Conservation (phyloP, 805 yeast genomes). For the Debaryomyces tyrocola region DNA sequence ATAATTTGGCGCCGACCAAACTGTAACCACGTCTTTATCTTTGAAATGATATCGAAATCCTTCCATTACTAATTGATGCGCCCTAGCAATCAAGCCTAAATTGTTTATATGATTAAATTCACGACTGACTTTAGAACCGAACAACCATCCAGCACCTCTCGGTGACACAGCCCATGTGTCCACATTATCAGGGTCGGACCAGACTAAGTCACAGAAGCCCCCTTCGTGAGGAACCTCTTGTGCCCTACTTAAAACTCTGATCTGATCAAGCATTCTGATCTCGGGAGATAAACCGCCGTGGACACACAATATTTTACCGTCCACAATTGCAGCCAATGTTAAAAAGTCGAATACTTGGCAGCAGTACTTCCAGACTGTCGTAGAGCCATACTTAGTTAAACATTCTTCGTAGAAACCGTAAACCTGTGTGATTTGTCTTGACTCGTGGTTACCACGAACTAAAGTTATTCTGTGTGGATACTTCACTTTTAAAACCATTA, state of each 20-base stretch:
- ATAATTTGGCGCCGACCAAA: conserved; percentile 97
- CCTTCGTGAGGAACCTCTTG: conserved; percentile 99
- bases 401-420: conserved; percentile 98
- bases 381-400: conserved; percentile 86
- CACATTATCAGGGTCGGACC: conserved; percentile 98
- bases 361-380: conserved; percentile 94
- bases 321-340: conserved; percentile 93
- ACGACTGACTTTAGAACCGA: conserved; percentile 90
- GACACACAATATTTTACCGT: conserved; percentile 90
- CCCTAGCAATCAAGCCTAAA: conserved; percentile 84
- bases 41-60: conserved; percentile 96
- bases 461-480: conserved; percentile 83
- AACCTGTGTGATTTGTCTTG: conserved; percentile 97
- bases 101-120: conserved; percentile 96
- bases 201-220: conserved; percentile 94
- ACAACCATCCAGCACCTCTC: conserved; percentile 98
- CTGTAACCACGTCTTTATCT: conserved; percentile 95
- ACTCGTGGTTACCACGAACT: conserved; percentile 97
- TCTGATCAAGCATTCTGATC: conserved; percentile 95
- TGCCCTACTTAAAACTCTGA: conserved; percentile 89
- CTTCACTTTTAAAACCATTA: conserved; percentile 91
- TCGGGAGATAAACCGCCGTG: conserved; percentile 98
- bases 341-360: conserved; percentile 95
- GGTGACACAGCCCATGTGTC: conserved; percentile 98
- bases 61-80: conserved; percentile 98